These are phyloP conservation scores for Ophiosphaerella narmari DNA, from an alignment of 2,329 filamentous ascomycete genomes.

Conservation along the genomic window DNA sequence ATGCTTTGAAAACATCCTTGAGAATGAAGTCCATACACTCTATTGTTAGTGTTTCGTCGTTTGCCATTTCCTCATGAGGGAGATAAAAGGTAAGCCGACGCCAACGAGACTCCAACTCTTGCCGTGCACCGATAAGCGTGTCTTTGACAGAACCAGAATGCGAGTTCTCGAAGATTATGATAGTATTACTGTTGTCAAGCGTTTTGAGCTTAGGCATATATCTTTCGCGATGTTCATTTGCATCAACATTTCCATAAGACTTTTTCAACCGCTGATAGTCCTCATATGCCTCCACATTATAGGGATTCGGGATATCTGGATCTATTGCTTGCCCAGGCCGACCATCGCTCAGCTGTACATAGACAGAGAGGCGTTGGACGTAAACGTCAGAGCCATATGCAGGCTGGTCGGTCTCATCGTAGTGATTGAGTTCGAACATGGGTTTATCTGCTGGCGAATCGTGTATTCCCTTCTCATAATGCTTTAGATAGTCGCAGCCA, in stretches of 20 bases:
- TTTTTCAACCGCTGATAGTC: constrained; percentile 40
- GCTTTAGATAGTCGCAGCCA: constrained; percentile 58
- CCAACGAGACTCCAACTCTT: constrained; percentile 59
- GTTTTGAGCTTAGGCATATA: constrained; percentile 50
- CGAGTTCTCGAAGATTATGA: constrained; percentile 60
- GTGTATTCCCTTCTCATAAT: constrained; percentile 43
- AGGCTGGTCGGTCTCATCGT: constrained; percentile 50
- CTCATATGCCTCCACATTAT: constrained; percentile 45
- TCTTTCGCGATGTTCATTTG: constrained; percentile 34
- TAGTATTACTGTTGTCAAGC: constrained; percentile 55
- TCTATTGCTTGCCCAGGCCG: constrained; percentile 45
- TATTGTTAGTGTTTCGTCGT: constrained; percentile 50
- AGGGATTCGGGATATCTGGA: constrained; percentile 53
- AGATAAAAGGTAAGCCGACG: constrained; percentile 57
- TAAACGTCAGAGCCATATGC: constrained; percentile 56
- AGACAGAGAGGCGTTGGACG: constrained; percentile 56
- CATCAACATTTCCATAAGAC: constrained; percentile 34
- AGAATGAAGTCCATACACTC: constrained; percentile 58
- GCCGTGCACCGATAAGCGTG: constrained; percentile 56
- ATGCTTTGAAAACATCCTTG: constrained; percentile 55
- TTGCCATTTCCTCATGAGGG: constrained; percentile 49
- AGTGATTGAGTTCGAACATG: constrained; percentile 58
- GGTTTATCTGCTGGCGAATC: constrained; percentile 32
- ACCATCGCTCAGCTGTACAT: constrained; percentile 56
- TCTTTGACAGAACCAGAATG: constrained; percentile 54